phyloP scores from a whole-genome alignment of 2,329 filamentous ascomycete genomes.

The Sphaerulina musiva region DNA sequence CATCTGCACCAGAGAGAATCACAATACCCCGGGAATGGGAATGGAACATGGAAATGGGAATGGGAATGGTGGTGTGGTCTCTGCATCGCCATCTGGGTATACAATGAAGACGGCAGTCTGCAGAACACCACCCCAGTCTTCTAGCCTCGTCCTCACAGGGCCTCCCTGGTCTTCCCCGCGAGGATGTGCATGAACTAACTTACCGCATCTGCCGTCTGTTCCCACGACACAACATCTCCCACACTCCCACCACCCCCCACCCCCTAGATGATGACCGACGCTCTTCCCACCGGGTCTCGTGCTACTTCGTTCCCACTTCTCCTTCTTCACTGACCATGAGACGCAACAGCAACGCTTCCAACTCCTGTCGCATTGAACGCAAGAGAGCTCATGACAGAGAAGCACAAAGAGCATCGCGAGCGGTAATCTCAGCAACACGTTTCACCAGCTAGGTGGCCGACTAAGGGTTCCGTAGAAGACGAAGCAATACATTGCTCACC shows the following conservation, averaged over 20 bases:
- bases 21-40: too few species aligned
- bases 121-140: neutral
- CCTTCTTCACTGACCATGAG: slow-evolving; percentile 8
- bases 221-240: neutral
- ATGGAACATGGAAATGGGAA: too few species aligned
- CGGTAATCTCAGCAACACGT: neutral
- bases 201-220: neutral
- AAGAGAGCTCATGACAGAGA: slow-evolving; percentile 23
- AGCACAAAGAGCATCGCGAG: slow-evolving; percentile 20
- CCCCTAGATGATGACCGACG: neutral
- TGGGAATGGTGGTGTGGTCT: too few species aligned
- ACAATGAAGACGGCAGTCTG: neutral
- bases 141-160: neutral
- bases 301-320: neutral
- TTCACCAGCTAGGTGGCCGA: too few species aligned
- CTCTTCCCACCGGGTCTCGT: neutral
- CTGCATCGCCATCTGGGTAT: too few species aligned
- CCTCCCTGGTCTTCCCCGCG: neutral
- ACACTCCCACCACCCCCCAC: neutral
- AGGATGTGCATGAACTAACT: neutral
- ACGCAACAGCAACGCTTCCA: slow-evolving; percentile 16
- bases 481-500: slow-evolving; percentile 22
- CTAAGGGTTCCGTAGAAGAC: slow-evolving; percentile 10
- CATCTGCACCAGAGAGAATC: too few species aligned
- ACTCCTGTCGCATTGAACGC: slow-evolving; percentile 24